Percentiles rank a stretch among this genome's conserved stretches.
phyloP scores from a whole-genome alignment of 2,329 filamentous ascomycete genomes.

The Chaetothyriales sp. region DNA sequence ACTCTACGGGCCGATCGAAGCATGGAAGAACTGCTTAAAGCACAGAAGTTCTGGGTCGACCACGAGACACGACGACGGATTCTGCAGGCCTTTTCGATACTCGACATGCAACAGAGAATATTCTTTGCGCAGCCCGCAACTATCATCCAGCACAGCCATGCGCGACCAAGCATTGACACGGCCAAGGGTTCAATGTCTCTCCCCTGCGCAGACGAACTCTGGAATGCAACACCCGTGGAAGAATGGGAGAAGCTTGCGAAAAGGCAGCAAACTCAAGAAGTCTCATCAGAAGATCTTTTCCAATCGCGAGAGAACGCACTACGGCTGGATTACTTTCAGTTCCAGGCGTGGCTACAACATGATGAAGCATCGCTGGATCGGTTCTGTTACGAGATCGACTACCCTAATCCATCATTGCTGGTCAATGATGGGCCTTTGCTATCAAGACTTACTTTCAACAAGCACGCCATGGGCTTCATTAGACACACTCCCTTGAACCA shows the following conservation, averaged over 20 bases:
- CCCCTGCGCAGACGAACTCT: slow-evolving; percentile 21
- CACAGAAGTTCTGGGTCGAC: slow-evolving; percentile 23
- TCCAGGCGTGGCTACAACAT: slow-evolving; percentile 10
- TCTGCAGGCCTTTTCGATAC: slow-evolving; percentile 22
- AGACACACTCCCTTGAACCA: slow-evolving; percentile 20
- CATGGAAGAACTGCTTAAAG: slow-evolving; percentile 18
- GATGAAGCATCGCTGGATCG: slow-evolving; percentile 1
- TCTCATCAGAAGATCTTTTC: background rate
- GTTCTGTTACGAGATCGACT: background rate
- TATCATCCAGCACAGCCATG: slow-evolving; percentile 17
- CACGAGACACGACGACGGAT: slow-evolving; percentile 23
- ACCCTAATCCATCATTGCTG: slow-evolving; percentile 2
- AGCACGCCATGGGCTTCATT: slow-evolving; percentile 20
- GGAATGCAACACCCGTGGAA: slow-evolving; percentile 19
- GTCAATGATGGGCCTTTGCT: slow-evolving; percentile 4
- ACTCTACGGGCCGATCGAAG: slow-evolving; percentile 17
- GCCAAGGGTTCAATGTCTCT: slow-evolving; percentile 17
- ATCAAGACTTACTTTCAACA: slow-evolving; percentile 17
- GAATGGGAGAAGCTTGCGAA: slow-evolving; percentile 19
- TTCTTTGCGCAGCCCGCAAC: slow-evolving; percentile 22
- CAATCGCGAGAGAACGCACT: background rate
- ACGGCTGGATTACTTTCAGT: slow-evolving; percentile 11
- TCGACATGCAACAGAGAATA: slow-evolving; percentile 21
- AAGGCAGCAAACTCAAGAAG: slow-evolving; percentile 3
- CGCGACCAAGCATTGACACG: slow-evolving; percentile 9